A percentile compares a stretch with the other conserved stretches of the same genome.
Evolutionary conservation across 345 rosid genomes (phyloP).

Genomic region (Moringa oleifera): DNA sequence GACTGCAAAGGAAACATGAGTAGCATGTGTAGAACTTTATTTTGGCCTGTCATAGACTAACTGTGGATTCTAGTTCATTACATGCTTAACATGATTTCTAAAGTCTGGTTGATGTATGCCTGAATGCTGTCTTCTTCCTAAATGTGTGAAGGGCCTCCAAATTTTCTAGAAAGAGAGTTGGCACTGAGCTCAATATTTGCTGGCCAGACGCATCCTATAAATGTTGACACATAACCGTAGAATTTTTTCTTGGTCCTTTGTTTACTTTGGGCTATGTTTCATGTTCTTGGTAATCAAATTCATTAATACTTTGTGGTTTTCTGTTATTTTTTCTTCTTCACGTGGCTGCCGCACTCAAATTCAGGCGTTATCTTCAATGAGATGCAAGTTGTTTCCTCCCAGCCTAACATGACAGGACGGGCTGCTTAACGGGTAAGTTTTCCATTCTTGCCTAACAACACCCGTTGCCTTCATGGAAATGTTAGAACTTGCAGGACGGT

Average conservation of each 20-base stretch:
- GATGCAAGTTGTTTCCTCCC: constrained; percentile 98
- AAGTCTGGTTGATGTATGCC: constrained; percentile 90
- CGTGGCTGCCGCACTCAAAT: constrained; percentile 11
- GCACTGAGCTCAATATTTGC: constrained; percentile 91
- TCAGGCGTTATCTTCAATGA: constrained; percentile 97
- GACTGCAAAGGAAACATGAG: constrained; percentile 57
- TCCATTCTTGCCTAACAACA: too few relatives aligned
- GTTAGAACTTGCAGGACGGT: too few relatives aligned
- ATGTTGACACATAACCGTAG: constrained; percentile 32
- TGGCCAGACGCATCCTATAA: constrained; percentile 83
- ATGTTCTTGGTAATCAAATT: neutral
- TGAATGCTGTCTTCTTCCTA: constrained; percentile 98
- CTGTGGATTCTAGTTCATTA: constrained; percentile 12
- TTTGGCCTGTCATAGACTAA: neutral
- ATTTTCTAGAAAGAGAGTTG: constrained; percentile 99
- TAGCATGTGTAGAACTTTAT: neutral
- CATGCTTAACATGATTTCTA: constrained; percentile 75
- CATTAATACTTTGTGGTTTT: constrained; percentile 5
- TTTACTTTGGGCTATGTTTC: neutral
- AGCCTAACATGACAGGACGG: constrained; percentile 87
- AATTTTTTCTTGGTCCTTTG: too few relatives aligned
- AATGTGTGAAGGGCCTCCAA: constrained; percentile 79
- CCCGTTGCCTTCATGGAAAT: too few relatives aligned
- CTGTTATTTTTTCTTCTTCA: neutral
- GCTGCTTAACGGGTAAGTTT: constrained; percentile 68